These are phyloP conservation scores for Citrus mangshanensis DNA, from an alignment of 345 rosid genomes.

Conservation along the genomic window DNA sequence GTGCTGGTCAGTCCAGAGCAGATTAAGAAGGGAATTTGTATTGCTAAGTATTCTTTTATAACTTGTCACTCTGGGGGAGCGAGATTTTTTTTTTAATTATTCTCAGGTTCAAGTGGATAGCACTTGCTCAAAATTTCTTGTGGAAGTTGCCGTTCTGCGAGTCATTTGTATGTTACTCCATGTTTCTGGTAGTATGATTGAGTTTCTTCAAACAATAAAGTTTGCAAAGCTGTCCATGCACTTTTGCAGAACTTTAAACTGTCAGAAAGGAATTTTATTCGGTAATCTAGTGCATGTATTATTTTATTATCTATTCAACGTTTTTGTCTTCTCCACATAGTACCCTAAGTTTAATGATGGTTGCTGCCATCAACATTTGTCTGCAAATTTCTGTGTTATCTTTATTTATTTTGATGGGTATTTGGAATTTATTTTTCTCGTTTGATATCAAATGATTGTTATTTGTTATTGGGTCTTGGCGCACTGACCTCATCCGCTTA, in stretches of 20 bases:
- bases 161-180: conserved; percentile 17
- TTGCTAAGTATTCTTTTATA: conserved; percentile 26
- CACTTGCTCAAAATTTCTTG: conserved; percentile 13
- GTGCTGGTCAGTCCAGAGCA: conserved; percentile 94
- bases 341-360: neutral
- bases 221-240: conserved; percentile 16
- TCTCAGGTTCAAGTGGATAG: conserved; percentile 9
- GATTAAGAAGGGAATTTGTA: conserved; percentile 36
- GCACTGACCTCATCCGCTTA: neutral
- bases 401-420: neutral
- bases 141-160: conserved; percentile 19
- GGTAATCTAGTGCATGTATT: conserved; percentile 10
- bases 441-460: neutral
- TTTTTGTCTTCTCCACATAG: too few species aligned
- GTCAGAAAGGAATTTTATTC: conserved; percentile 6
- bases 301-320: conserved; percentile 3
- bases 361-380: neutral
- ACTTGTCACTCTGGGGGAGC: neutral
- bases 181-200: conserved; percentile 22
- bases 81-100: conserved; percentile 1
- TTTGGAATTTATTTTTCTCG: neutral
- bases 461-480: neutral
- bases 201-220: conserved; percentile 25
- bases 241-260: conserved; percentile 14
- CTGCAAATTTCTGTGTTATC: neutral